A percentile compares a stretch with the other conserved stretches of the same genome.
Conservation (phyloP, 192 early-diverging fungal species). For the Radiomyces spectabilis region DNA sequence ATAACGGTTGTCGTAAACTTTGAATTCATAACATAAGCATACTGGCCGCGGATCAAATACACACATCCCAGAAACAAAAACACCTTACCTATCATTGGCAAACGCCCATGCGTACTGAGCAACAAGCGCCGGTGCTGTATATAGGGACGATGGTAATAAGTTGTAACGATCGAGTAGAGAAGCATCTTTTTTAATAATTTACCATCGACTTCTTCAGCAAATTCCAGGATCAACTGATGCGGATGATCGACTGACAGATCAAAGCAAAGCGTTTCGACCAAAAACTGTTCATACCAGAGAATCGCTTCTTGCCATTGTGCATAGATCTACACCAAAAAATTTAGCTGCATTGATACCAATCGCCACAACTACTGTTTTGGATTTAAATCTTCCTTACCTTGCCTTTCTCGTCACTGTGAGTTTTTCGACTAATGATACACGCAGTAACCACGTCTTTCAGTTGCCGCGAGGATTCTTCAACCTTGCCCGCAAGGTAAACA, state of each 20-base stretch:
- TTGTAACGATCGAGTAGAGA: constrained; percentile 10
- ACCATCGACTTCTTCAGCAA: constrained; percentile 16
- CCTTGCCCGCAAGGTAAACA: constrained; percentile 49
- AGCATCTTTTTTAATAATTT: not conserved
- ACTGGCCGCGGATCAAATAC: not conserved
- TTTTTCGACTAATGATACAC: not conserved
- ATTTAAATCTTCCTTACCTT: constrained; percentile 16
- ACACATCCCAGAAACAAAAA: not conserved
- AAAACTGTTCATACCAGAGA: constrained; percentile 41
- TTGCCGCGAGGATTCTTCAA: constrained; percentile 48
- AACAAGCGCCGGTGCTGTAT: constrained; percentile 33
- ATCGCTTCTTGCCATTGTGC: constrained; percentile 36
- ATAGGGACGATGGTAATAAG: constrained; percentile 10
- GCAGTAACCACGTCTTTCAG: constrained; percentile 33
- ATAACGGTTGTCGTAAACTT: constrained; percentile 48
- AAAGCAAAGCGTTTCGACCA: constrained; percentile 61
- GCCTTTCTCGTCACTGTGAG: constrained; percentile 8
- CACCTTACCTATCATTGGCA: constrained; percentile 51
- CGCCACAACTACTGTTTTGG: not conserved
- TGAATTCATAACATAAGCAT: not conserved
- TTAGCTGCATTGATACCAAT: not conserved
- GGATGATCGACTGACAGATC: constrained; percentile 64
- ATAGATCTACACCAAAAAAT: not conserved
- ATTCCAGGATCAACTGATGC: constrained; percentile 39
- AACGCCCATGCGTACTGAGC: constrained; percentile 52